A percentile compares a stretch with the other conserved stretches of the same genome.
Conservation (phyloP, 495 filamentous ascomycete species). For the Echria macrotheca region DNA sequence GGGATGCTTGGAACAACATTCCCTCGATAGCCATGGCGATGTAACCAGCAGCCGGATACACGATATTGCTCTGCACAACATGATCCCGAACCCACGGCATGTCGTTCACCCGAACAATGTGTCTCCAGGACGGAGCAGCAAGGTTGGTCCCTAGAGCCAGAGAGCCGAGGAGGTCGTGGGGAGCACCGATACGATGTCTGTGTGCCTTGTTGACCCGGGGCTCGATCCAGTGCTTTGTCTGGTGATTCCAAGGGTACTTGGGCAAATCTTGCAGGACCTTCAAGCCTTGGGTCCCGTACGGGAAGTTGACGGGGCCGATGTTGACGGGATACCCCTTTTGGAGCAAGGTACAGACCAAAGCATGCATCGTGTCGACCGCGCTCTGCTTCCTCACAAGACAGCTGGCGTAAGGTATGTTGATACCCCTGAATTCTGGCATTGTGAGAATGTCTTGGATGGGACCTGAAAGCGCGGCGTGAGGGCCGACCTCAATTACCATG, state of each 20-base stretch:
- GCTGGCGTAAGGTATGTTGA: slow-evolving; percentile 22
- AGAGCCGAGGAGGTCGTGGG: slow-evolving; percentile 47
- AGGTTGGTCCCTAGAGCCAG: slow-evolving; percentile 25
- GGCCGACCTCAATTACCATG: slow-evolving; percentile 35
- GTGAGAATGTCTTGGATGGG: slow-evolving; percentile 49
- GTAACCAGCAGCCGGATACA: slow-evolving; percentile 53
- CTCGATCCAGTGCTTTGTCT: slow-evolving; percentile 39
- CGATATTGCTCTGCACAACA: slow-evolving; percentile 27
- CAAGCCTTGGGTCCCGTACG: slow-evolving; percentile 24
- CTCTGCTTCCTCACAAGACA: slow-evolving; percentile 29
- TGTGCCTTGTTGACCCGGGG: slow-evolving; percentile 37
- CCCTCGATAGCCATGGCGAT: slow-evolving; percentile 49
- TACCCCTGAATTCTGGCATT: slow-evolving; percentile 17
- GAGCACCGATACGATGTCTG: slow-evolving; percentile 26
- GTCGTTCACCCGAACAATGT: slow-evolving; percentile 36
- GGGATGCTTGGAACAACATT: slow-evolving; percentile 11
- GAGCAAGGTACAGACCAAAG: slow-evolving; percentile 24
- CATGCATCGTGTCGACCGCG: slow-evolving; percentile 29
- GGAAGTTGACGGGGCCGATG: slow-evolving; percentile 34
- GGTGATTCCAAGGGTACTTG: slow-evolving; percentile 43
- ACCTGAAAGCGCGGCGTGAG: slow-evolving; percentile 42
- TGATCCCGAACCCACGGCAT: slow-evolving; percentile 47
- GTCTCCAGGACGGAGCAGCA: slow-evolving; percentile 36
- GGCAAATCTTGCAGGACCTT: slow-evolving; percentile 32
- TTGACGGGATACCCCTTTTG: slow-evolving; percentile 37